Evolutionary conservation across 2,329 filamentous ascomycete genomes (phyloP), one percentile per base, ranked within the genome.

Genomic region (Aspergillus tanneri): DNA sequence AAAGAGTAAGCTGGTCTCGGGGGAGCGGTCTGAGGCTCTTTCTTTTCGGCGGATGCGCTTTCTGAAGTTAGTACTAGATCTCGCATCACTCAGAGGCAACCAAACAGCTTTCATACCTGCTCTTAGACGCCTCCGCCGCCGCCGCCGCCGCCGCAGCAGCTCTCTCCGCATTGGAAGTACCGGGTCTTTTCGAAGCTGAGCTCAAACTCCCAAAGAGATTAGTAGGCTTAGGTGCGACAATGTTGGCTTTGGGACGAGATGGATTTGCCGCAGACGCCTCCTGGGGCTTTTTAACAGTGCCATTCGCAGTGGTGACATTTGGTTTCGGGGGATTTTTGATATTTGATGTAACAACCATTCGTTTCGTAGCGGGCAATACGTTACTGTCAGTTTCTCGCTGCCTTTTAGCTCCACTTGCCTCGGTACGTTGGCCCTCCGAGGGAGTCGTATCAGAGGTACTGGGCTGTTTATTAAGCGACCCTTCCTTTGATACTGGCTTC

Each of bases 161-260:
- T 53, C 73, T 64, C 45, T 74, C 74, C 8, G 74, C 73, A 62
- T 75, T 75, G 1, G 75, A 76, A 10, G 75, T 78, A 22, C 75
- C 75, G 9, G 74, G 75, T 50, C 71, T 71, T 50, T 78, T 77
- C 3, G 74, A 76, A 11, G 73, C 75, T 9, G 75, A 77, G 52
- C 68, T 66, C 47, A 78, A 56, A 47, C 68, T 72, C 22, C 72
- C 70, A 51, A 78, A 77, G 21, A 76, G 61, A 53, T 68, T 74
- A 8, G 70, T 72, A 9, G 69, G 68, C 55, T 76, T 76, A 1
- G 70, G 71, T 10, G 68, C 63, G 19, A 71, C 56, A 16, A 70
- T 66, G 36, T 63, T 69, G 16, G 71, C 61, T 43, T 69, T 72
- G 2, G 68, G 69, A 12, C 70, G 70, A 21, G 59, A 10, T 8